Evolutionary conservation across 495 filamentous ascomycete genomes (phyloP).

Genomic region (Pyrenula aspistea): DNA sequence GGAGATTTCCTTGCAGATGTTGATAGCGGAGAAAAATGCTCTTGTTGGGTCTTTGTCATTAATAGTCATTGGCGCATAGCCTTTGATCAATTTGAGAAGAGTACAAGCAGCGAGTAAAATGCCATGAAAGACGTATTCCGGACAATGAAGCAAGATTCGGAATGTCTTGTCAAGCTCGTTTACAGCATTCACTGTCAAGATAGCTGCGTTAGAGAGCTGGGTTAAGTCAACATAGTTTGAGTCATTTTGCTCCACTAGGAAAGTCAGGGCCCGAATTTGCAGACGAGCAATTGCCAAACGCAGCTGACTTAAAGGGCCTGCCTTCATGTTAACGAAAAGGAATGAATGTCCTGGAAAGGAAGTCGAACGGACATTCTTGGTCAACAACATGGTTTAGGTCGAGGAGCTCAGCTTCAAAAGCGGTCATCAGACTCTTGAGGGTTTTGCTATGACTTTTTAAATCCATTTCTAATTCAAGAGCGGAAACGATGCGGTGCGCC

Average conservation of each 20-base stretch:
- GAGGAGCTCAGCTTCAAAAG: neutral
- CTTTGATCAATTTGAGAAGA: neutral
- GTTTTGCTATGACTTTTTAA: neutral
- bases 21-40: neutral
- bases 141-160: neutral
- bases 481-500: neutral
- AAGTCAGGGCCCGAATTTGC: neutral
- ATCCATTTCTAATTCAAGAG: neutral
- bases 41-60: neutral
- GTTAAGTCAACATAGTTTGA: neutral
- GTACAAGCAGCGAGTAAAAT: neutral
- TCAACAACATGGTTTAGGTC: neutral
- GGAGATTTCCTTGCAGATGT: neutral
- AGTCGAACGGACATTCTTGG: neutral
- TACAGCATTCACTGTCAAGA: neutral
- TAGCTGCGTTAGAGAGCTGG: neutral
- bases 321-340: too few species aligned
- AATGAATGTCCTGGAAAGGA: too few species aligned
- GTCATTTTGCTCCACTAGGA: neutral
- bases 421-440: neutral
- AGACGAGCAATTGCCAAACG: neutral
- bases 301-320: neutral
- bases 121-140: neutral
- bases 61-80: neutral
- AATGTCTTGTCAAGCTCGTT: neutral